phyloP scores from a whole-genome alignment of 768 basidiomycete species.

The Mycena amicta region DNA sequence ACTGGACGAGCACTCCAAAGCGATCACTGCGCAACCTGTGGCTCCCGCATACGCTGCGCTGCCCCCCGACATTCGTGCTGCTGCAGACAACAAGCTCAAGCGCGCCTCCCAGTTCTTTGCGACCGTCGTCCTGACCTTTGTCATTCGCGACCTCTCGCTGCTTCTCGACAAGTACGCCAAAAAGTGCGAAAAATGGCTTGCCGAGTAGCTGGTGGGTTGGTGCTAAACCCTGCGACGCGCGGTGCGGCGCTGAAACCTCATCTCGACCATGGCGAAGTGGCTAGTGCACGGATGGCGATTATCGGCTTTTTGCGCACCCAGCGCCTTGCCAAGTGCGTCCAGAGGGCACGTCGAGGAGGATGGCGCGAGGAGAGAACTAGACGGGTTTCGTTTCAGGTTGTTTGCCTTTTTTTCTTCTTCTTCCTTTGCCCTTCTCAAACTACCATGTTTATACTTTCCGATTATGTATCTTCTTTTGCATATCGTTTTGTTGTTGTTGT shows the following conservation, averaged over 20 bases:
- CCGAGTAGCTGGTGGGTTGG: conserved; percentile 51
- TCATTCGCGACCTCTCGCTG: conserved; percentile 83
- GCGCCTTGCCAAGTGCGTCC: not conserved
- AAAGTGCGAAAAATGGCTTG: conserved; percentile 91
- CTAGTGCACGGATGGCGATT: not conserved
- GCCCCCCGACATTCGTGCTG: conserved; percentile 59
- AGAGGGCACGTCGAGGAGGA: not conserved
- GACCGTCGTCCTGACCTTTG: conserved; percentile 84
- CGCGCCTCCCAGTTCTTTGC: conserved; percentile 92
- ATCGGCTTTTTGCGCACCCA: not conserved
- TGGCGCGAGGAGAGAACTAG: not conserved
- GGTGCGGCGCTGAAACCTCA: not conserved
- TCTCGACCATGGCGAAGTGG: not conserved
- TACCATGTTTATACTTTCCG: not conserved
- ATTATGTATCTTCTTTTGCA: not conserved
- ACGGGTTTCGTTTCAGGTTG: not conserved
- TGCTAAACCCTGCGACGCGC: not conserved
- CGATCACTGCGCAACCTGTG: conserved; percentile 62
- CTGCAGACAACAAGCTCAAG: conserved; percentile 74
- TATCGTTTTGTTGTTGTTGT: conserved; percentile 9
- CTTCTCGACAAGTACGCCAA: conserved; percentile 92
- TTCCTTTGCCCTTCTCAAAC: not conserved
- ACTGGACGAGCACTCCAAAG: conserved; percentile 86
- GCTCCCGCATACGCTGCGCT: conserved; percentile 77
- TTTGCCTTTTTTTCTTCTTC: not conserved